Base-by-base conservation (phyloP, 75 land plant species). In the Selaginella tamariscina region DNA sequence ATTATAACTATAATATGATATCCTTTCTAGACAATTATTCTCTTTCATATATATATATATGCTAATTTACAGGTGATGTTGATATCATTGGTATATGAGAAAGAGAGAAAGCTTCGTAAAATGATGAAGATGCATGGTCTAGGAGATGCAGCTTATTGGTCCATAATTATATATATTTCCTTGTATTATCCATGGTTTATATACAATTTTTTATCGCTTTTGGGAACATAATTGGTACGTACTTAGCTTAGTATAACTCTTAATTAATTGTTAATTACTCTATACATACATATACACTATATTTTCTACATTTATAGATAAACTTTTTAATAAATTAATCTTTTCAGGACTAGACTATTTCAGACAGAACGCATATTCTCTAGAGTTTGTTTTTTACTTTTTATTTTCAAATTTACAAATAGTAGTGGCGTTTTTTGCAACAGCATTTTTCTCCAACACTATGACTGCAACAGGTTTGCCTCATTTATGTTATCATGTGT, bases 61-160 rank as follows among this genome's bases (percentile, higher is more conserved):
- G n/a, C n/a, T n/a, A n/a, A n/a, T 49, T 49, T 20, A n/a, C 55
- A 95, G 99, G 89, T 91, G 71, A 76, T 95, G 2, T 71, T 91
- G 74, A 79, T 78, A 70, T 73, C 83, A 32, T 56, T 95, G 62
- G 99, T 95, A 18, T 95, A 87, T 75, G 99, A 95, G 73, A 95
- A 88, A 72, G 83, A 95, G 68, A 65, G 75, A 2, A 88, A 81
- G 26, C 72, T 91, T 27, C 72, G 91, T 66, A 87, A 87, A 23
- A 95, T 95, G 97, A 95, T 95, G 99, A 95, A 95, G 82, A 95
- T 95, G 99, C 96, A 95, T 78, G 96, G 99, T 1, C 84, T 95
- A 32, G 91, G 91, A 32, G 99, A 95, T 77, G 82, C 78, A 8
- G 87, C 99, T 23, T 95, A 95, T 72, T 95, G 99, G 99, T 39